These are phyloP conservation scores for Globisporangium alternatum DNA, from an alignment of 352 stramenopile genomes.

Conservation along the genomic window DNA sequence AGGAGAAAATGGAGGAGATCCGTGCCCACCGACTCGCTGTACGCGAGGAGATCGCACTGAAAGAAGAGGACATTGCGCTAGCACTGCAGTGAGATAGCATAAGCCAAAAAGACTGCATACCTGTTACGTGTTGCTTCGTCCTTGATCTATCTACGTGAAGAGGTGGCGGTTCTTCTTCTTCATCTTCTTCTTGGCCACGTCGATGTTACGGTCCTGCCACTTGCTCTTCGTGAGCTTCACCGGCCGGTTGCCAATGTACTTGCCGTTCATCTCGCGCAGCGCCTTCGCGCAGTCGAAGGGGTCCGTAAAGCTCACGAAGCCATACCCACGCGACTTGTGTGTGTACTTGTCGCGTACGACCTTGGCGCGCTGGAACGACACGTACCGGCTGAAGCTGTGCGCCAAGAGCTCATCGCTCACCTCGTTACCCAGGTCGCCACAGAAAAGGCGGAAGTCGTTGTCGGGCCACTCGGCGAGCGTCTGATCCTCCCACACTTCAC, in stretches of 20 bases:
- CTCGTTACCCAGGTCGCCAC: conserved; percentile 93
- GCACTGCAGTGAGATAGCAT: conserved; percentile 25
- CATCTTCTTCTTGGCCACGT: conserved; percentile 88
- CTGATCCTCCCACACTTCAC: conserved; percentile 90
- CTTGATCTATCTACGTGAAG: conserved; percentile 34
- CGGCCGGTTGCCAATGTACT: conserved; percentile 93
- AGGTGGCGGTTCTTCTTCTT: conserved; percentile 80
- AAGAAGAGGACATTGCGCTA: conserved; percentile 61
- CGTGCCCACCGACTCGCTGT: conserved; percentile 44
- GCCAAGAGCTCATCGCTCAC: conserved; percentile 86
- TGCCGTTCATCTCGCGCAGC: conserved; percentile 96
- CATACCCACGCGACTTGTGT: conserved; percentile 92
- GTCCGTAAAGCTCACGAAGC: conserved; percentile 94
- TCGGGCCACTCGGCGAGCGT: conserved; percentile 94
- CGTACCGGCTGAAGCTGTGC: conserved; percentile 72
- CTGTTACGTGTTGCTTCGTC: neutral
- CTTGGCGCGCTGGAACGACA: conserved; percentile 75
- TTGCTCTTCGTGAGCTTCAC: conserved; percentile 95
- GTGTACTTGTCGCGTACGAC: conserved; percentile 84
- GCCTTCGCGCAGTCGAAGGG: conserved; percentile 93
- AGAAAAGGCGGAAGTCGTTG: conserved; percentile 96
- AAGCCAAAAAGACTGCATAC: neutral
- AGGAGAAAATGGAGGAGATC: conserved; percentile 55
- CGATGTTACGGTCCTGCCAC: conserved; percentile 93
- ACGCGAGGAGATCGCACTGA: conserved; percentile 53